A percentile compares a stretch with the other conserved stretches of the same genome.
These are phyloP conservation scores for Rhizophora apiculata DNA, from an alignment of 345 rosid species.

Conservation along the genomic window DNA sequence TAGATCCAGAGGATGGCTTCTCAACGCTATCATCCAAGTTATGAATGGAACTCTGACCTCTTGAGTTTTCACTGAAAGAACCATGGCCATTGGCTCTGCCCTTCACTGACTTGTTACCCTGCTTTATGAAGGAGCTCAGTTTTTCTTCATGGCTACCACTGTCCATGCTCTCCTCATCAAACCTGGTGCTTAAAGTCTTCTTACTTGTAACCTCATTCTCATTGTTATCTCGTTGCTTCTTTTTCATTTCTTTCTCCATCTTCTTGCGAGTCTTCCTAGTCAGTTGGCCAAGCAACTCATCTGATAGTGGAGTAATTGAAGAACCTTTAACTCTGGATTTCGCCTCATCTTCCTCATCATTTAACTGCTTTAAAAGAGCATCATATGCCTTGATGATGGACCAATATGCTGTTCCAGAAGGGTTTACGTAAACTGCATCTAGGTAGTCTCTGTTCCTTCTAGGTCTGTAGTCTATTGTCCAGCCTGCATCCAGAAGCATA, in stretches of 20 bases:
- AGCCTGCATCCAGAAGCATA: constrained; percentile 46
- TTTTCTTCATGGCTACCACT: constrained; percentile 66
- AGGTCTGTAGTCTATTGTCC: constrained; percentile 37
- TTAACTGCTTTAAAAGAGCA: constrained; percentile 32
- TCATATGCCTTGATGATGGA: constrained; percentile 38
- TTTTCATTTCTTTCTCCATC: constrained; percentile 38
- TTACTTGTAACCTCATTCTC: constrained; percentile 19
- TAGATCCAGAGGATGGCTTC: constrained; percentile 36
- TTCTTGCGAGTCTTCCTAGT: constrained; percentile 33
- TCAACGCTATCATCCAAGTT: constrained; percentile 28
- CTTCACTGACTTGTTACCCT: constrained; percentile 48
- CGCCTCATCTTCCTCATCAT: constrained; percentile 26
- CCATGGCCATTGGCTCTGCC: constrained; percentile 35
- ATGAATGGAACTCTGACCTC: constrained; percentile 35
- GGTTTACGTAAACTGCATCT: constrained; percentile 34
- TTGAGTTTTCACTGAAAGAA: constrained; percentile 32
- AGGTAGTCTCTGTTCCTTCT: constrained; percentile 37
- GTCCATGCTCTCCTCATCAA: constrained; percentile 26
- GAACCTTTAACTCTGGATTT: constrained; percentile 15
- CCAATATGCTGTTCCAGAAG: constrained; percentile 35
- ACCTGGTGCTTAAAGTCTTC: constrained; percentile 19
- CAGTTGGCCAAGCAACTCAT: constrained; percentile 31
- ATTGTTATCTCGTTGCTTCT: constrained; percentile 21
- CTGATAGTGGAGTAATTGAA: constrained; percentile 24
- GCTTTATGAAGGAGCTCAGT: constrained; percentile 59